Conservation (phyloP, 2,329 filamentous ascomycete genomes). For the Geoglossum cookeanum region DNA sequence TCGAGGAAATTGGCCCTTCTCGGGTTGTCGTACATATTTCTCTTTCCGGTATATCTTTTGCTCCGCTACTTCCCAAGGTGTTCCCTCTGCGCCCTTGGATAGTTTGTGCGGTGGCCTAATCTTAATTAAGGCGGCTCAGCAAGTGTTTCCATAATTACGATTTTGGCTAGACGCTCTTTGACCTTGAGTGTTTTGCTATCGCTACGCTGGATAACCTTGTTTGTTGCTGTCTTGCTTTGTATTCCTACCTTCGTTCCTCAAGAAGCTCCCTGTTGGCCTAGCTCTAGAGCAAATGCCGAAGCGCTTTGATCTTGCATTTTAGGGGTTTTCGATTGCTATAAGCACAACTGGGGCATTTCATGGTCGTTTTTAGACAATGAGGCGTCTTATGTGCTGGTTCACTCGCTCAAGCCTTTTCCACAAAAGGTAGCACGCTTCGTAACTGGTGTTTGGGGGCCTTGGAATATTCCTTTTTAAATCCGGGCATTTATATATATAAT, state of each 20-base stretch:
- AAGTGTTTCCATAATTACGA: neutral
- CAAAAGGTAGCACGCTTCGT: neutral
- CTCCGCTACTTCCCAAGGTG: neutral
- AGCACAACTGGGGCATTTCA: neutral
- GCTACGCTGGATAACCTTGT: neutral
- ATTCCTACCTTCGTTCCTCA: neutral
- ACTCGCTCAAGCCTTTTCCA: neutral
- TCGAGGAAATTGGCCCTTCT: neutral
- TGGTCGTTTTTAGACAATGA: constrained; percentile 2
- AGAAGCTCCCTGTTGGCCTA: neutral
- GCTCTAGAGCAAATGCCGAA: neutral
- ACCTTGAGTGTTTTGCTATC: neutral
- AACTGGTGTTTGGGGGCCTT: neutral
- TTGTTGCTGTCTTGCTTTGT: neutral
- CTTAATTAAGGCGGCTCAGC: neutral
- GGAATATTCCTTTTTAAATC: neutral
- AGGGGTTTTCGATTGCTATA: neutral
- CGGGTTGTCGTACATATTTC: neutral
- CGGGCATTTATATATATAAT: neutral
- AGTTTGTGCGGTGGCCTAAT: constrained; percentile 1
- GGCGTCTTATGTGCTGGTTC: neutral
- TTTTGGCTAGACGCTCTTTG: neutral
- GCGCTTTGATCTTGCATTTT: neutral
- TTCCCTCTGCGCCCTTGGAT: neutral
- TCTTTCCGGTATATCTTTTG: neutral